These are phyloP conservation scores for Aspergillus cejpii DNA, from an alignment of 2,329 filamentous ascomycete genomes.

Conservation along the genomic window DNA sequence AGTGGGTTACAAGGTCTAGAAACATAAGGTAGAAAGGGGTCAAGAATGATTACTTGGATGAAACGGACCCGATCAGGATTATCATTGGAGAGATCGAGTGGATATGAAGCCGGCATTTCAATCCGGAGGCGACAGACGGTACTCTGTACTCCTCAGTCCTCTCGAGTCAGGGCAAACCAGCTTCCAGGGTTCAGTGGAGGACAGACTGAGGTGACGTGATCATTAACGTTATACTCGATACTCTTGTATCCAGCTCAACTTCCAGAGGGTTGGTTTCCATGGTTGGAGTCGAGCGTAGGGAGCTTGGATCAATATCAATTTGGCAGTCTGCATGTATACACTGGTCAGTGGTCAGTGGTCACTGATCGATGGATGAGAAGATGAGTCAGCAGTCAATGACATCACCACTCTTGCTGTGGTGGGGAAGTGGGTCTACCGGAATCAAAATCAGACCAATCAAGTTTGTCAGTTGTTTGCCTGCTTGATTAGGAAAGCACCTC, in stretches of 20 bases:
- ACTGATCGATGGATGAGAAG: background rate
- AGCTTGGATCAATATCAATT: too few relatives aligned
- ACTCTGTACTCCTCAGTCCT: too few relatives aligned
- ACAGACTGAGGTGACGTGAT: background rate
- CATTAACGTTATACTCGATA: background rate
- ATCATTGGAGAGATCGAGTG: too few relatives aligned
- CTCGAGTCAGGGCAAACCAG: background rate
- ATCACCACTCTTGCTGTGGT: background rate
- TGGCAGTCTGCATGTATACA: too few relatives aligned
- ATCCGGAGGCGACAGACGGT: background rate
- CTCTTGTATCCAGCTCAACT: too few relatives aligned
- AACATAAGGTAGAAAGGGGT: too few relatives aligned
- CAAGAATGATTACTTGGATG: too few relatives aligned
- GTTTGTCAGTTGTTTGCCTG: accelerated
- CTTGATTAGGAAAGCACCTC: background rate
- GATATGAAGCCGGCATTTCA: background rate
- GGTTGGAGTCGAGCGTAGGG: background rate
- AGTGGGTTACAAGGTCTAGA: too few relatives aligned
- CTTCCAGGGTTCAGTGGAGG: background rate
- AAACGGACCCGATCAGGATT: too few relatives aligned
- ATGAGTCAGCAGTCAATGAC: background rate
- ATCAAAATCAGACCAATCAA: background rate
- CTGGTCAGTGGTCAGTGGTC: background rate
- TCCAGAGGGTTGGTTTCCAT: too few relatives aligned
- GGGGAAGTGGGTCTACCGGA: background rate